A percentile compares a stretch with the other conserved stretches of the same genome.
Conservation (phyloP, 116 monocot genomes). For the Posidonia oceanica region DNA sequence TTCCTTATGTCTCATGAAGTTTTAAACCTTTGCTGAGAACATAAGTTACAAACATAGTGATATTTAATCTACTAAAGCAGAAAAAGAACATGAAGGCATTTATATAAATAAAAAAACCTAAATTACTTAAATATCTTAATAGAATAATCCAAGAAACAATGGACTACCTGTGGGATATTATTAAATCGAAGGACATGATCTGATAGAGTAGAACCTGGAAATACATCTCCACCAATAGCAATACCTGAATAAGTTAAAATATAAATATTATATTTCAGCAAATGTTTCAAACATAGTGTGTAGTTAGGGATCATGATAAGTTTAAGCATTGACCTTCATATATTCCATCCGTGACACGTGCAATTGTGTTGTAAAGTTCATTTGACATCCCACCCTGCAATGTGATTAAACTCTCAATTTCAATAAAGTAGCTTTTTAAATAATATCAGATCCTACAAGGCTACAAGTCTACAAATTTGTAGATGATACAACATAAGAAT, state of each 20-base stretch:
- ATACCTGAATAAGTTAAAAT: conserved; percentile 42
- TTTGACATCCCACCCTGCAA: conserved; percentile 98
- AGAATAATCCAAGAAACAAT: too few relatives aligned
- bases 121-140: too few relatives aligned
- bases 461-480: neutral
- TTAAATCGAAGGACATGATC: conserved; percentile 94
- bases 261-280: neutral
- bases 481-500: neutral
- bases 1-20: too few relatives aligned
- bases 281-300: too few relatives aligned
- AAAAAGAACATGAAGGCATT: too few relatives aligned
- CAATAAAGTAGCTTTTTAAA: neutral
- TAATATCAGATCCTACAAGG: neutral
- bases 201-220: conserved; percentile 97
- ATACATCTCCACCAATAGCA: conserved; percentile 99
- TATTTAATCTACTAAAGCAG: too few relatives aligned
- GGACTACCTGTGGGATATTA: conserved; percentile 84
- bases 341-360: conserved; percentile 96
- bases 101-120: too few relatives aligned
- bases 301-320: too few relatives aligned
- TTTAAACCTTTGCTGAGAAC: too few relatives aligned
- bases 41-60: too few relatives aligned
- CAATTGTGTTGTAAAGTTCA: conserved; percentile 94
- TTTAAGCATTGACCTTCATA: conserved; percentile 65
- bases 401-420: neutral